phyloP scores from a whole-genome alignment of 2,329 filamentous ascomycete genomes.

The Parastagonospora avenae region DNA sequence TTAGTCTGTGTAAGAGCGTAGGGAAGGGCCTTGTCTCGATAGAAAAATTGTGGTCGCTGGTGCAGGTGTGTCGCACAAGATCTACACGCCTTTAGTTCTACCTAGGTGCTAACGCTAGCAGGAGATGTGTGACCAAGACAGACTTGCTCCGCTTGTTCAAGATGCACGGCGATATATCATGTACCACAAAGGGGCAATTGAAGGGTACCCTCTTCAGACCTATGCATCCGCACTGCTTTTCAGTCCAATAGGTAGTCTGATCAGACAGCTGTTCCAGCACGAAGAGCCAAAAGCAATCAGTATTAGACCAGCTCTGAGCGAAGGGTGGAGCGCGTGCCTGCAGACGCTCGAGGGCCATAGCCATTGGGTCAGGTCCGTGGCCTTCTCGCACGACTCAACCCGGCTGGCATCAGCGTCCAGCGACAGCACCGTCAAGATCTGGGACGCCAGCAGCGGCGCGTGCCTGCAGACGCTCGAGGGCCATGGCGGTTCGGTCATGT shows the following conservation, averaged over 20 bases:
- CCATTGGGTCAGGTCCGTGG: too few relatives aligned
- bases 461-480: constrained; percentile 20
- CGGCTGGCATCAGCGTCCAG: too few relatives aligned
- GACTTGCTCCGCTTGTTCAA: constrained; percentile 10
- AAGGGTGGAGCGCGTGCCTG: too few relatives aligned
- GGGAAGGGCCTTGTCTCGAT: constrained; percentile 9
- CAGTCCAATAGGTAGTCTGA: constrained; percentile 20
- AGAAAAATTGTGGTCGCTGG: constrained; percentile 3
- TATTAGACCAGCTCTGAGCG: constrained; percentile 12
- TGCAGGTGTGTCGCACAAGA: constrained; percentile 2
- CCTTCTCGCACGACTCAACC: too few relatives aligned
- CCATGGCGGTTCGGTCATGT: constrained; percentile 12
- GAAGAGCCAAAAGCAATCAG: constrained; percentile 21
- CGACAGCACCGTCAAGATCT: too few relatives aligned
- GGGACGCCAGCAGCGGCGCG: too few relatives aligned
- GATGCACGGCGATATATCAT: constrained; percentile 27
- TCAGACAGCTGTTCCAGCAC: constrained; percentile 16
- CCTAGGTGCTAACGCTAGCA: not conserved
- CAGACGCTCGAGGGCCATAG: too few relatives aligned
- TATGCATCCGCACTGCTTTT: constrained; percentile 31
- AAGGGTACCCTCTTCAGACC: constrained; percentile 25
- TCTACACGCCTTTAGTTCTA: not conserved
- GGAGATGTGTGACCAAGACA: not conserved
- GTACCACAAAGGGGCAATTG: constrained; percentile 25
- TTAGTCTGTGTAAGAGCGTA: constrained; percentile 12